Evolutionary conservation across 2,329 filamentous ascomycete species (phyloP).

Genomic region (Pseudopithomyces chartarum): DNA sequence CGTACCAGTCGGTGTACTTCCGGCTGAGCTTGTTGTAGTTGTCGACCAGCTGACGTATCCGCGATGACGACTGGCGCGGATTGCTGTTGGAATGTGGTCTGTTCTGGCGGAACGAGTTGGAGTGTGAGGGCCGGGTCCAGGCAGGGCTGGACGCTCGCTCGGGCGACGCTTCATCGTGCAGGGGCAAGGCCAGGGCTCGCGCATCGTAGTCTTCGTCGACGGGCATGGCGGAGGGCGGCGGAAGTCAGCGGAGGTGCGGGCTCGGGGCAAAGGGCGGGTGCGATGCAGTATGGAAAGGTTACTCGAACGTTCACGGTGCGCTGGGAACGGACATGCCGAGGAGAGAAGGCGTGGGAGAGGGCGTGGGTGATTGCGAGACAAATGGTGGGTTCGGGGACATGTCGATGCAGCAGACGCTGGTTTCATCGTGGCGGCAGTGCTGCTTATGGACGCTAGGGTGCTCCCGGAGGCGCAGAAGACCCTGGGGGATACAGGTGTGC

Average conservation of each 20-base stretch:
- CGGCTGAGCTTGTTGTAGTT: slow-evolving; percentile 53
- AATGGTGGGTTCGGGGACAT: slow-evolving; percentile 2
- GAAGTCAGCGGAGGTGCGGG: slow-evolving; percentile 12
- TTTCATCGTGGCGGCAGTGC: slow-evolving; percentile 13
- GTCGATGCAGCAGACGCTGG: slow-evolving; percentile 5
- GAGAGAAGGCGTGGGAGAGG: too few relatives aligned
- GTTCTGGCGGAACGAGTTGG: slow-evolving; percentile 48
- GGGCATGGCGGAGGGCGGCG: slow-evolving; percentile 37
- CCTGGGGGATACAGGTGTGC: too few relatives aligned
- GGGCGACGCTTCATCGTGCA: slow-evolving; percentile 54
- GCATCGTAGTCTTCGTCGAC: slow-evolving; percentile 54
- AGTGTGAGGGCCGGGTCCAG: slow-evolving; percentile 57
- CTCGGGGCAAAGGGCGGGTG: slow-evolving; percentile 3
- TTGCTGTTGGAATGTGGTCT: slow-evolving; percentile 40
- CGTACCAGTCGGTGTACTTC: slow-evolving; percentile 57
- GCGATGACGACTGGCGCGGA: slow-evolving; percentile 36
- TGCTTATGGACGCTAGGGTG: neutral
- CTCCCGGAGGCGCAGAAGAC: neutral
- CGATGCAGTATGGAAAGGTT: neutral
- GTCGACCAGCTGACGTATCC: slow-evolving; percentile 47
- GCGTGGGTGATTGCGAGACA: slow-evolving; percentile 5
- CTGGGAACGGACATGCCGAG: slow-evolving; percentile 11
- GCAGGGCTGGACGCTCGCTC: slow-evolving; percentile 50
- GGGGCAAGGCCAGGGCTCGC: slow-evolving; percentile 59
- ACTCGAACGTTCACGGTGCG: slow-evolving; percentile 1